Evolutionary conservation across 495 filamentous ascomycete genomes (phyloP).

Genomic region (Tuber borchii): DNA sequence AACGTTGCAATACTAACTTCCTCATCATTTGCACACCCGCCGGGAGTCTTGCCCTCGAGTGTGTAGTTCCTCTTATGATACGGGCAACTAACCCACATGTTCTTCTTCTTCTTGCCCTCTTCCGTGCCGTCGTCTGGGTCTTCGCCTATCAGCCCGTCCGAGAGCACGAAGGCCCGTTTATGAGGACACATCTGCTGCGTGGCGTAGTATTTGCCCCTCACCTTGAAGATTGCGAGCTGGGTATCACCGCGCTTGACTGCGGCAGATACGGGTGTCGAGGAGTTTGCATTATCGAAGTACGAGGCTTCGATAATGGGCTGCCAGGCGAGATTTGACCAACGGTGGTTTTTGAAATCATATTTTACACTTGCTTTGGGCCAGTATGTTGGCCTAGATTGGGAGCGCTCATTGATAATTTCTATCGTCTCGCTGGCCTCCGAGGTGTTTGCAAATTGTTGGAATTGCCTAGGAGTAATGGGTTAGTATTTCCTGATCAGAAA

Average conservation of each 20-base stretch:
- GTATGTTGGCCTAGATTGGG: conserved; percentile 69
- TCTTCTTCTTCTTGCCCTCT: conserved; percentile 17
- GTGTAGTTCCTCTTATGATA: conserved; percentile 91
- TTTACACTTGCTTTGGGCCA: conserved; percentile 65
- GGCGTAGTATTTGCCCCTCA: conserved; percentile 77
- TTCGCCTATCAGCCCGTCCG: conserved; percentile 82
- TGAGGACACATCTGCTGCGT: conserved; percentile 98
- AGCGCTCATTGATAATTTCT: conserved; percentile 67
- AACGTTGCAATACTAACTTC: conserved; percentile 80
- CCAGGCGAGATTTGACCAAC: conserved; percentile 73
- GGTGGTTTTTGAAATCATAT: conserved; percentile 66
- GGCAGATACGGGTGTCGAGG: conserved; percentile 61
- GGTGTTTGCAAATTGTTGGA: conserved; percentile 87
- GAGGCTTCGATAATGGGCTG: conserved; percentile 71
- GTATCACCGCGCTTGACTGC: conserved; percentile 84
- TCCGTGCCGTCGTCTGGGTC: conserved; percentile 41
- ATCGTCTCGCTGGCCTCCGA: conserved; percentile 60
- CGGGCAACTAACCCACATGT: conserved; percentile 73
- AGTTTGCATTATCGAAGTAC: conserved; percentile 62
- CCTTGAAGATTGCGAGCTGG: conserved; percentile 84
- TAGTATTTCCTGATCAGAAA: neutral
- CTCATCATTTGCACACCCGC: conserved; percentile 70
- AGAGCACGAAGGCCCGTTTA: conserved; percentile 84
- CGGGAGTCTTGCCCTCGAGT: conserved; percentile 60
- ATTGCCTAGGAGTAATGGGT: conserved; percentile 45